A percentile compares a stretch with the other conserved stretches of the same genome.
These are phyloP conservation scores for Notholithocarpus densiflorus DNA, from an alignment of 306 rosid species.

Conservation along the genomic window DNA sequence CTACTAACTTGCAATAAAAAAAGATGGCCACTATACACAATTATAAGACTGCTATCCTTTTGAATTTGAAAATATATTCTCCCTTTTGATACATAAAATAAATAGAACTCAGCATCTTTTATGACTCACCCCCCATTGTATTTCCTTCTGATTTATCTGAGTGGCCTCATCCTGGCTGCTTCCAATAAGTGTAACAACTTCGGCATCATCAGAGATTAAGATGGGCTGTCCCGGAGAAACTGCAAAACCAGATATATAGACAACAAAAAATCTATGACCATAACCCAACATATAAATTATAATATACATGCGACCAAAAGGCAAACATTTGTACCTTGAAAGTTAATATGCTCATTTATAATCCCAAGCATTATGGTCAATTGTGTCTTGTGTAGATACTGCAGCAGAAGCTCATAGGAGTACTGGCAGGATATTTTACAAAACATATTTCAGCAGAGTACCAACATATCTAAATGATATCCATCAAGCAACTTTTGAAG, in stretches of 20 bases:
- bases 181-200: slow-evolving; percentile 78
- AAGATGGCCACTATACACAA: neutral
- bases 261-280: neutral
- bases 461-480: neutral
- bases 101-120: neutral
- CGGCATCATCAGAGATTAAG: slow-evolving; percentile 83
- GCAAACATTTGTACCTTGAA: slow-evolving; percentile 63
- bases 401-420: slow-evolving; percentile 89
- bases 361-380: slow-evolving; percentile 86
- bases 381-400: slow-evolving; percentile 70
- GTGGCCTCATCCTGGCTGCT: slow-evolving; percentile 82
- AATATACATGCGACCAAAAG: slow-evolving; percentile 8
- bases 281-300: neutral
- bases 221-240: slow-evolving; percentile 88
- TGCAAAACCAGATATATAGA: slow-evolving; percentile 23
- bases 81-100: neutral
- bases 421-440: slow-evolving; percentile 54
- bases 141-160: slow-evolving; percentile 80
- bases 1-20: neutral
- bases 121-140: slow-evolving; percentile 92
- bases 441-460: slow-evolving; percentile 14
- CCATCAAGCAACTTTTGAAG: neutral
- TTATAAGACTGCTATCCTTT: neutral
- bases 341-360: slow-evolving; percentile 88
- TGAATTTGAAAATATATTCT: neutral